These are phyloP conservation scores for Theobroma grandiflorum DNA, from an alignment of 441 rosid genomes.

Conservation along the genomic window DNA sequence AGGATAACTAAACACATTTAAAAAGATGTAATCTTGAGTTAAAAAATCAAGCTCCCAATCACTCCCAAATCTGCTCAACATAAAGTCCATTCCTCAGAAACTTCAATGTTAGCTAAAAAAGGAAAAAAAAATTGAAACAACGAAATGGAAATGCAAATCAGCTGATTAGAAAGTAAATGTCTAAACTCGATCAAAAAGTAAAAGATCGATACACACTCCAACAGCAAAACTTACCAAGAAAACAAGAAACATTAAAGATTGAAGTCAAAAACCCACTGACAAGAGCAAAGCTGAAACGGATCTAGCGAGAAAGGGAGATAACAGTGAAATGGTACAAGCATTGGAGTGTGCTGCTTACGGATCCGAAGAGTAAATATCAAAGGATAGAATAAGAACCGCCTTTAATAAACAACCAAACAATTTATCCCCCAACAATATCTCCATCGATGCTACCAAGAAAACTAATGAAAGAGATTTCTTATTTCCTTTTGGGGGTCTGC, in stretches of 20 bases:
- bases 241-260: background rate
- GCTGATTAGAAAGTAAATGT: background rate
- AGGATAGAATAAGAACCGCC: background rate
- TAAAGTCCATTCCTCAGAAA: background rate
- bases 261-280: slow-evolving; percentile 18
- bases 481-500: background rate
- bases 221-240: slow-evolving; percentile 24
- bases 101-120: background rate
- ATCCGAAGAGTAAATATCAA: slow-evolving; percentile 1
- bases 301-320: background rate
- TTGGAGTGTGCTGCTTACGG: background rate
- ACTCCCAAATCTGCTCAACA: background rate
- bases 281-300: slow-evolving; percentile 21
- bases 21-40: no score
- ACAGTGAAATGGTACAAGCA: background rate
- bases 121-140: background rate
- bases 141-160: background rate
- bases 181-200: background rate
- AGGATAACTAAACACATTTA: no score
- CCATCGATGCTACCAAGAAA: slow-evolving; percentile 29
- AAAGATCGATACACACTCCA: background rate
- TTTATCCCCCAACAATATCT: background rate
- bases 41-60: background rate
- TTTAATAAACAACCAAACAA: background rate
- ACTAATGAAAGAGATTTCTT: background rate